A percentile compares a stretch with the other conserved stretches of the same genome.
Evolutionary conservation across 176 grass and related monocot genomes (phyloP).

Genomic region (Oryza glumipatula): DNA sequence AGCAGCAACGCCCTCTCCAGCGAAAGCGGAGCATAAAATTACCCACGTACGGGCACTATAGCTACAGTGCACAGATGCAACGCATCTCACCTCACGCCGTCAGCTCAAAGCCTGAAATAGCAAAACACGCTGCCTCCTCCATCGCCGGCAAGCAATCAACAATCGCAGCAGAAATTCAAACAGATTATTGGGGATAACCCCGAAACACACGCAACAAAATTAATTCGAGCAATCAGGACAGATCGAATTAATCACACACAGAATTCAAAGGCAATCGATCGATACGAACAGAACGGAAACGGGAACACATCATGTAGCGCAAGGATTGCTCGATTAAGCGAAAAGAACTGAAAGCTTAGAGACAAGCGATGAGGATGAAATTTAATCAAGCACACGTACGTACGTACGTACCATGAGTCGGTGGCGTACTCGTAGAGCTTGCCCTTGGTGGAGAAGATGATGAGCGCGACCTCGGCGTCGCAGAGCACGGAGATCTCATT

Average conservation of each 20-base stretch:
- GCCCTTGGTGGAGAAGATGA: constrained; percentile 93
- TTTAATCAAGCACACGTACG: not conserved
- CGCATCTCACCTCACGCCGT: not conserved
- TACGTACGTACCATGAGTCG: constrained; percentile 50
- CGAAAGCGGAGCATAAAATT: constrained; percentile 52
- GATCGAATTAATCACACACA: not conserved
- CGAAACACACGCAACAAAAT: not conserved
- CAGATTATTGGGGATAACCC: not conserved
- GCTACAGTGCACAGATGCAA: not conserved
- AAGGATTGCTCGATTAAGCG: not conserved
- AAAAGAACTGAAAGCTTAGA: not conserved
- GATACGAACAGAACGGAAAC: not conserved
- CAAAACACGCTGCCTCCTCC: not conserved
- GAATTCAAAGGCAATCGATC: not conserved
- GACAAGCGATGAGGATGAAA: not conserved
- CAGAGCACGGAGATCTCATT: constrained; percentile 95
- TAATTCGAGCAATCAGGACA: not conserved
- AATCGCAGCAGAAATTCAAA: constrained; percentile 2
- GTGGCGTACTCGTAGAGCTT: constrained; percentile 95
- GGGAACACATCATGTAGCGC: not conserved
- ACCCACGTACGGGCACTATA: not conserved
- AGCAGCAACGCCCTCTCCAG: not conserved
- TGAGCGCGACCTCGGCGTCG: constrained; percentile 85
- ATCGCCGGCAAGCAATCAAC: not conserved
- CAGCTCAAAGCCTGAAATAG: not conserved